A percentile compares a stretch with the other conserved stretches of the same genome.
Conservation (phyloP, 371 early-diverging fungal genomes). For the Apophysomyces ossiformis region DNA sequence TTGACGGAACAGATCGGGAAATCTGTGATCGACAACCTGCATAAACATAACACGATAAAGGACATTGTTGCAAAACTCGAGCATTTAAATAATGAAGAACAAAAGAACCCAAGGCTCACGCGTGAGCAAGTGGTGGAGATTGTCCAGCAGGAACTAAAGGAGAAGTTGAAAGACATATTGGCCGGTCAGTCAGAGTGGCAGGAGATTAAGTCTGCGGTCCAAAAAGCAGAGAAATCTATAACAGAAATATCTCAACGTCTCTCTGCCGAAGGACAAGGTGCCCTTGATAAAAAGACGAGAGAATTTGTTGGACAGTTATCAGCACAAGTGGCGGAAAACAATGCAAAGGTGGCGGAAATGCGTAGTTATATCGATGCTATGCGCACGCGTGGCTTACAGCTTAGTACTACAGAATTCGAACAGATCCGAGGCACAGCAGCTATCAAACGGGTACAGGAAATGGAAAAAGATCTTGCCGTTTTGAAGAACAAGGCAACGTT, state of each 20-base stretch:
- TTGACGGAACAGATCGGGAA: neutral
- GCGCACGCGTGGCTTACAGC: neutral
- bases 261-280: neutral
- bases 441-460: neutral
- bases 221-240: constrained; percentile 1
- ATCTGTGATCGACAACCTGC: neutral
- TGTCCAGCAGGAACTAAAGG: neutral
- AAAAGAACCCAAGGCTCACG: neutral
- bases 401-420: neutral
- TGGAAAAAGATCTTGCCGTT: neutral
- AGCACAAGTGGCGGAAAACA: constrained; percentile 5
- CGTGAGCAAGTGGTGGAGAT: neutral
- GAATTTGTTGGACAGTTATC: constrained; percentile 3
- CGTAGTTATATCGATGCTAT: neutral
- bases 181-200: neutral
- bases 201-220: constrained; percentile 1
- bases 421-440: neutral
- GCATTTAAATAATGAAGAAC: neutral
- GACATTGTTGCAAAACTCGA: constrained; percentile 1
- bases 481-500: neutral
- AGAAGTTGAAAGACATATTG: neutral
- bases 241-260: neutral
- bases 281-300: neutral
- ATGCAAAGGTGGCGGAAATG: constrained; percentile 2
- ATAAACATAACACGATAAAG: neutral